Conservation (phyloP, 2,329 filamentous ascomycete genomes). For the Didymella segeticola region DNA sequence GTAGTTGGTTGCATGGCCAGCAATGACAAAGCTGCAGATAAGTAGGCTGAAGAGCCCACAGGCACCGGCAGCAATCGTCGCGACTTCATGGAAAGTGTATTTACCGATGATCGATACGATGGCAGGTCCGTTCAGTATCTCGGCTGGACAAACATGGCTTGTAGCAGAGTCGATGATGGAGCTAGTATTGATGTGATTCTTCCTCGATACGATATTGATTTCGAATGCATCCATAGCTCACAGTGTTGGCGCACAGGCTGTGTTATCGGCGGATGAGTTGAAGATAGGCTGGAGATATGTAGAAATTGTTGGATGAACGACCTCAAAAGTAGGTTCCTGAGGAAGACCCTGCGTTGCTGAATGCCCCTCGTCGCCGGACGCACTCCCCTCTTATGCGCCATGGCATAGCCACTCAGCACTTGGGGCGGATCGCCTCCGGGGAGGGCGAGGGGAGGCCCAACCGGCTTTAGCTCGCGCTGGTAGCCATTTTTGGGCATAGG, state of each 20-base stretch:
- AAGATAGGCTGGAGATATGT: background rate
- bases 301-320: background rate
- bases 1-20: conserved; percentile 36
- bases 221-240: background rate
- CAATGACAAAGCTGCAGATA: conserved; percentile 22
- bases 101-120: conserved; percentile 31
- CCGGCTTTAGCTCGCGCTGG: background rate
- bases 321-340: background rate
- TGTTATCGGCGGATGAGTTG: background rate
- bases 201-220: background rate
- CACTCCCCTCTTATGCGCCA: background rate
- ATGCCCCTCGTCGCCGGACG: background rate
- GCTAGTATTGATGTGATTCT: conserved; percentile 1
- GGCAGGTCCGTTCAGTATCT: conserved; percentile 19
- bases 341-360: conserved; percentile 2
- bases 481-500: conserved; percentile 2
- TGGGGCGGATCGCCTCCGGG: background rate
- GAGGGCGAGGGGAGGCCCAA: background rate
- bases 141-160: conserved; percentile 23
- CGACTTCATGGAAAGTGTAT: conserved; percentile 35
- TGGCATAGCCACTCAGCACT: conserved; percentile 8
- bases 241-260: background rate
- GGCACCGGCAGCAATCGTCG: conserved; percentile 30
- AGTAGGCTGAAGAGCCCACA: conserved; percentile 27
- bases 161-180: conserved; percentile 10